Evolutionary conservation across 1,284 basidiomycete species (phyloP), one percentile per base, ranked within the genome.

Genomic region (Ganoderma lingzhi): DNA sequence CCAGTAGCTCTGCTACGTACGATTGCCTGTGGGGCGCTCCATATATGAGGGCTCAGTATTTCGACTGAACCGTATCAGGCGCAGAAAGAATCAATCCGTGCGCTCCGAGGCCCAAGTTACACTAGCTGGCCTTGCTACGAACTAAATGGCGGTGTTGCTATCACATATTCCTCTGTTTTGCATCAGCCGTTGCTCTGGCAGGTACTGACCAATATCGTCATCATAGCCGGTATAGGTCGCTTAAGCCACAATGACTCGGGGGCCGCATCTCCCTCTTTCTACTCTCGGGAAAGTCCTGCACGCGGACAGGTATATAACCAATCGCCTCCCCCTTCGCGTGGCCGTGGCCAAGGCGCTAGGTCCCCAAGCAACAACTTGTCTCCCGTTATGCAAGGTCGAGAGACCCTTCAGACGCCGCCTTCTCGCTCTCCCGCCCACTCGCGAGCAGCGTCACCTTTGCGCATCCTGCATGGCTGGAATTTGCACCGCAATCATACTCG

Each of bases 361-460:
- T 44, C 55, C n/a, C 64, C 30, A 66, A 3, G 66, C 65, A 35
- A 63, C 64, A 73, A 70, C 62, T 62, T 70, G 14, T 75, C 71
- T 2, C 75, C 73, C 6, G 6, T 45, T 1, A 65, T 67, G 30
- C 72, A 70, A 6, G 73, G 64, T 17, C 76, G 76, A 67, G 78
- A 78, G 1, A 67, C 68, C 2, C 64, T 67, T 15, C 66, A 71
- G 19, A 75, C 75, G 2, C 75, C 77, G 0, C 70, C 63, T 5
- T 77, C 77, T 19, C 76, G 76, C 2, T 82, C 81, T 0, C 78
- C 78, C 0, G 77, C 82, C 10, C 83, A 79, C 55, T 84, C 84
- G 4, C 83, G 86, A 23, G 78, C 82, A 1, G 78, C 81, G 0
- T 86, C 85, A 0, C 86, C 86, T 0, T 76, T 85, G 0, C 82